A percentile compares a stretch with the other conserved stretches of the same genome.
Conservation (phyloP, 2,329 filamentous ascomycete genomes). For the Alternaria sp. region DNA sequence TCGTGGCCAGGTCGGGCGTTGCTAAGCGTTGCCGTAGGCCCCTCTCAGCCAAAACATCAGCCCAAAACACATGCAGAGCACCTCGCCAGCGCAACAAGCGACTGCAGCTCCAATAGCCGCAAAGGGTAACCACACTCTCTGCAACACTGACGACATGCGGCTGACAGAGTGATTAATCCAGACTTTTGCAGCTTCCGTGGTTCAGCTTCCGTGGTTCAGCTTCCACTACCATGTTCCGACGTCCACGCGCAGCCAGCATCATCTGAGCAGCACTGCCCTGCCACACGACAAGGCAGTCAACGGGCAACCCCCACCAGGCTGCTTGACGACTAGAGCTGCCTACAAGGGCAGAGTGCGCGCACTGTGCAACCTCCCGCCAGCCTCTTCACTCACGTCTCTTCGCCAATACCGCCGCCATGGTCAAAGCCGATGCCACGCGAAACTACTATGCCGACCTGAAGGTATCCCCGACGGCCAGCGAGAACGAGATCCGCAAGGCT, state of each 20-base stretch:
- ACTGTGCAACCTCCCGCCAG: background rate
- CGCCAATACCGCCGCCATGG: slow-evolving; percentile 57
- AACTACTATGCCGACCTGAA: slow-evolving; percentile 90
- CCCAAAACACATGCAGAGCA: slow-evolving; percentile 23
- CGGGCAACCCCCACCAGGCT: slow-evolving; percentile 8
- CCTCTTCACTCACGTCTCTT: background rate
- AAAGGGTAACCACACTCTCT: slow-evolving; percentile 12
- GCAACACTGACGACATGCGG: slow-evolving; percentile 28
- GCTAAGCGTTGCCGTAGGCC: slow-evolving; percentile 23
- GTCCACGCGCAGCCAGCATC: slow-evolving; percentile 39
- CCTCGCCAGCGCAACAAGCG: slow-evolving; percentile 24
- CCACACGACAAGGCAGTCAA: slow-evolving; percentile 28
- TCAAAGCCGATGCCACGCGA: slow-evolving; percentile 69
- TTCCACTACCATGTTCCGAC: slow-evolving; percentile 28
- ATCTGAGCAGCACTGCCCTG: slow-evolving; percentile 44
- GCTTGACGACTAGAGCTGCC: slow-evolving; percentile 23
- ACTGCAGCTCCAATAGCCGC: slow-evolving; percentile 22
- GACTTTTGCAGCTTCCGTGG: slow-evolving; percentile 11
- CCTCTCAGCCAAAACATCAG: slow-evolving; percentile 25
- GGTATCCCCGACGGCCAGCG: slow-evolving; percentile 69
- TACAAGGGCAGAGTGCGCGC: slow-evolving; percentile 1
- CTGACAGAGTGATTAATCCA: slow-evolving; percentile 23
- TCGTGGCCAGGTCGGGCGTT: slow-evolving; percentile 7
- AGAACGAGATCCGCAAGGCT: slow-evolving; percentile 82
- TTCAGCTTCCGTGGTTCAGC: slow-evolving; percentile 6